Evolutionary conservation across 1,139 yeast species (phyloP), one percentile per base, ranked within the genome.

Genomic region (Saccharomycopsis crataegensis): DNA sequence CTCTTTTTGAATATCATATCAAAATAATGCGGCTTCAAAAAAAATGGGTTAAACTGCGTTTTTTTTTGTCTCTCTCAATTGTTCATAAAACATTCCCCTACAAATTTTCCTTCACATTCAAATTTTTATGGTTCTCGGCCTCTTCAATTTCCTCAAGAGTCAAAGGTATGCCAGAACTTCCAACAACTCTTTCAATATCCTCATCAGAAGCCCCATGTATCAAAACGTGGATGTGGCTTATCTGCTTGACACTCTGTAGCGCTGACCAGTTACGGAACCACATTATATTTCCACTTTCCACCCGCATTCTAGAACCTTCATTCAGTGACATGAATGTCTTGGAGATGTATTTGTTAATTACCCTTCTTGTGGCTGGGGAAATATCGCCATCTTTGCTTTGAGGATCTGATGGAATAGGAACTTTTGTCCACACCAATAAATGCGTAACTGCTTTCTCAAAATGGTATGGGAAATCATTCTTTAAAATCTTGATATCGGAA

Each of bases 181-280:
- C 12, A 9, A 50, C 14, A 11, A 50, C 8, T 32, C 34, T 9
- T 22, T 38, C 40, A 8, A 34, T 9, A 9, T 52, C 33, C 1
- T 45, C 42, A 33, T 50, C 38, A 5, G 37, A n/a, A 9, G 74
- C 61, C 28, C 73, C 77, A 51, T 68, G 71, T 16, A 81, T 62
- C 38, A 81, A 61, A 1, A 82, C 78, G 63, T 82, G 87, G 22
- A 82, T 68, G 63, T 82, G 87, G 46, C 85, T 80, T 40, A 82
- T 70, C 37, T 76, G 71, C 57, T 72, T 72, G 7, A 82, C 82
- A 61, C 85, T 79, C 62, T 82, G 87, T 46, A 82, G 66, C 7
- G 76, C 71, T 6, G 79, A 75, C 80, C 83, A 82, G 62, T 82
- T 82, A 60, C 81, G 75, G 65, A 82, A 82, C 87, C 87, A 82